Base-by-base conservation (phyloP, 805 yeast genomes). In the Pichia eremophila region DNA sequence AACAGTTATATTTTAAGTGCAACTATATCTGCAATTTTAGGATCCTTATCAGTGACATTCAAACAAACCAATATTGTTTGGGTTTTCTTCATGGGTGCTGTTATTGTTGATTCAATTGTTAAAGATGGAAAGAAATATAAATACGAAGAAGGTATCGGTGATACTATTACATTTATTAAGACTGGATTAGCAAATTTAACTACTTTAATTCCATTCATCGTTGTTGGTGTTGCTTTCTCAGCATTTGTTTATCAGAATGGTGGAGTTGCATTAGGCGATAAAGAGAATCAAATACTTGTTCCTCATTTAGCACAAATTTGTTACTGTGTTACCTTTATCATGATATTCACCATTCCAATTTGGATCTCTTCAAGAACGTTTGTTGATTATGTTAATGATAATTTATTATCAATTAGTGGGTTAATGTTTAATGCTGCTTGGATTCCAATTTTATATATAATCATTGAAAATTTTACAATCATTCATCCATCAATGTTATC, bases 11-110 rank as follows among this genome's bases (percentile, higher is more conserved):
- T 52, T 8, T 40, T 50, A 3, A 62, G 65, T 19, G 53, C 70
- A 9, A 45, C 50, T 8, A 32, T 70, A 1, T 71, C 88, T 49
- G 83, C 83, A 0, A 2, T 75, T 6, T 54, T 81, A 27, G 85
- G 86, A 0, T 72, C 79, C 6, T 29, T 72, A 5, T 83, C 95
- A 57, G 69, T 93, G 36, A 66, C 76, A 59, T 83, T 93, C 60
- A 75, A 99, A 52, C 99, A 93, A 57, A 93, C 99, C 0, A 93
- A 93, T 57, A 81, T 93, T 34, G 70, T 89, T 0, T 93, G 99
- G 99, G 73, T 79, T 14, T 79, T 75, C 0, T 80, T 85, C 53
- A 69, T 82, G 0, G 66, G 78, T 45, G 73, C 77, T 0, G 62
- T 78, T 1, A 67, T 78, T 9, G 61, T 85, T 28, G 88, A 83